These are phyloP conservation scores for Anthracocystis panici-leucophaei DNA, from an alignment of 1,284 basidiomycete species.

Conservation along the genomic window DNA sequence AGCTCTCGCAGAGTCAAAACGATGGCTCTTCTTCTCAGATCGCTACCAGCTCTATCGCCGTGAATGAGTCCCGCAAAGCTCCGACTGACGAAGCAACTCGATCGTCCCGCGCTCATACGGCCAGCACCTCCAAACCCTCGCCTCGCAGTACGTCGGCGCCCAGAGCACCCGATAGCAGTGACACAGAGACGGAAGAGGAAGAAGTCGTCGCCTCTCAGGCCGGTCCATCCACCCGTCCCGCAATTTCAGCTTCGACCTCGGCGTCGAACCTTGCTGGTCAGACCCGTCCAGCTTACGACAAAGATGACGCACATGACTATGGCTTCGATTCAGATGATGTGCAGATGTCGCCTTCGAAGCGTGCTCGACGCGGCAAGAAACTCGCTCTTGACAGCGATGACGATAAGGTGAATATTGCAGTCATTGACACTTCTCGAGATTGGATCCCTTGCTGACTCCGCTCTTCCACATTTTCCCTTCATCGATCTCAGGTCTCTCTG, in stretches of 20 bases:
- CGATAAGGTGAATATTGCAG: slow-evolving; percentile 24
- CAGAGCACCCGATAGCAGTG: slow-evolving; percentile 14
- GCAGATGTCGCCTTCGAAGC: slow-evolving; percentile 31
- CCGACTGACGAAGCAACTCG: background rate
- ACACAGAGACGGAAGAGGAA: slow-evolving; percentile 41
- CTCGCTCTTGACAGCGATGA: slow-evolving; percentile 16
- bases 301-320: slow-evolving; percentile 14
- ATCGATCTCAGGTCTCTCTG: slow-evolving; percentile 60
- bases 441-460: background rate
- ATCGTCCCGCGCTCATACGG: too few species aligned
- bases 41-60: background rate
- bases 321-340: slow-evolving; percentile 19
- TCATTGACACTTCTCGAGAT: background rate
- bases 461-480: background rate
- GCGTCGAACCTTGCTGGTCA: background rate
- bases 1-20: slow-evolving; percentile 40
- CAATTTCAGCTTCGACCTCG: background rate
- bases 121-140: background rate
- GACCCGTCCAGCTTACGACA: slow-evolving; percentile 13
- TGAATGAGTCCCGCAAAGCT: background rate
- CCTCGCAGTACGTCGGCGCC: background rate
- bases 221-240: background rate
- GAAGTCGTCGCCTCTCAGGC: slow-evolving; percentile 12
- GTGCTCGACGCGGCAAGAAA: slow-evolving; percentile 19
- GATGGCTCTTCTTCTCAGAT: background rate